A percentile compares a stretch with the other conserved stretches of the same genome.
Evolutionary conservation across 2,329 filamentous ascomycete genomes (phyloP).

Genomic region (Arthrobotrys conoides): DNA sequence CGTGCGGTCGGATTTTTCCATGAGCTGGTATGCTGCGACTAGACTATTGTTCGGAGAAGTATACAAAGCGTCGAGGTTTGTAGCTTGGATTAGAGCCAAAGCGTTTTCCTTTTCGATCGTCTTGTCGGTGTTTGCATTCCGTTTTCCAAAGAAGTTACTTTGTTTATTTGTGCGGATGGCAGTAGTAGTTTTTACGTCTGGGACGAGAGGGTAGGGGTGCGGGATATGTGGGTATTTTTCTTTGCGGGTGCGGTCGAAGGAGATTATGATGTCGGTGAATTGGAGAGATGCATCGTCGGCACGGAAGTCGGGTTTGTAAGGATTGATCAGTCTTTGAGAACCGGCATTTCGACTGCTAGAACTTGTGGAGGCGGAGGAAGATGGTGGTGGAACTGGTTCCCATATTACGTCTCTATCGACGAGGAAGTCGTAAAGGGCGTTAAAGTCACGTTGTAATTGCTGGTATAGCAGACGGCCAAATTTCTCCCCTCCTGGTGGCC

Average conservation of each 20-base stretch:
- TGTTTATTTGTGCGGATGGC: constrained; percentile 54
- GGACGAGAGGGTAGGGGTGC: constrained; percentile 77
- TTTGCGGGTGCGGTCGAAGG: constrained; percentile 75
- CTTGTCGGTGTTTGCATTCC: constrained; percentile 53
- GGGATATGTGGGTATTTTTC: constrained; percentile 77
- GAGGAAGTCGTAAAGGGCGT: constrained; percentile 78
- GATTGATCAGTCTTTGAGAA: constrained; percentile 62
- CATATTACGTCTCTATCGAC: constrained; percentile 78
- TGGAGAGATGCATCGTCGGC: constrained; percentile 72
- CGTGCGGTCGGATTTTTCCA: constrained; percentile 72
- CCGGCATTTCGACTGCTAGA: constrained; percentile 28
- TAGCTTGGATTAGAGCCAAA: constrained; percentile 74
- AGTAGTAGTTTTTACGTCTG: constrained; percentile 65
- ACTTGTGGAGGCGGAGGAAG: constrained; percentile 63
- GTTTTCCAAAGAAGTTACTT: constrained; percentile 62
- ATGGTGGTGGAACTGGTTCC: constrained; percentile 66
- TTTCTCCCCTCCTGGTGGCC: constrained; percentile 73
- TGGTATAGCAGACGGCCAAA: constrained; percentile 74
- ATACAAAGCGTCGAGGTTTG: constrained; percentile 73
- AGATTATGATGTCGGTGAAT: constrained; percentile 77
- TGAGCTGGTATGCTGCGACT: constrained; percentile 72
- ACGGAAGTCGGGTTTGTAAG: constrained; percentile 65
- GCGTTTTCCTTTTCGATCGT: constrained; percentile 70
- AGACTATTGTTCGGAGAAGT: constrained; percentile 72
- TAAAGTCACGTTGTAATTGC: constrained; percentile 76